Conservation (phyloP, 2,329 filamentous ascomycete genomes). For the Dactylonectria estremocensis region DNA sequence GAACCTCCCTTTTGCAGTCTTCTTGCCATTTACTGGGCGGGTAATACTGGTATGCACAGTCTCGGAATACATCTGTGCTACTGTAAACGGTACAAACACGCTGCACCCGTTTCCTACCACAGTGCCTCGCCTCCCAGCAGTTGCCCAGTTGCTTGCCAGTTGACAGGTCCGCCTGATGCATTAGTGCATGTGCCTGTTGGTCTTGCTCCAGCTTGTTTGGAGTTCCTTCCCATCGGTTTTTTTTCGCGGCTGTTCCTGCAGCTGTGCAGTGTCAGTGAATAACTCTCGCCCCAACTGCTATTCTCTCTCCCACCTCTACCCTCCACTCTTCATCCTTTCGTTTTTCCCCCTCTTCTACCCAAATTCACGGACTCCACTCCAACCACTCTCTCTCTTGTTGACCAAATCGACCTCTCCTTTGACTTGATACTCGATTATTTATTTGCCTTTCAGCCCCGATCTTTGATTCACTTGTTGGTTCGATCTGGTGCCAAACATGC, state of each 20-base stretch:
- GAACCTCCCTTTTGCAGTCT: background rate
- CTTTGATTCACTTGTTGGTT: slow-evolving; percentile 17
- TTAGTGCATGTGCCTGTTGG: slow-evolving; percentile 36
- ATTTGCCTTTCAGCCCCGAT: slow-evolving; percentile 27
- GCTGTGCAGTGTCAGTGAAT: slow-evolving; percentile 45
- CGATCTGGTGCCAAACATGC: slow-evolving; percentile 46
- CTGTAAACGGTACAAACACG: slow-evolving; percentile 1
- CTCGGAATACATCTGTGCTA: slow-evolving; percentile 1
- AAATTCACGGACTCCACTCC: slow-evolving; percentile 35
- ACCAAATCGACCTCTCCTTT: slow-evolving; percentile 48
- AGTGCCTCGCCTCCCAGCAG: background rate
- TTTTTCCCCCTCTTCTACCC: slow-evolving; percentile 37
- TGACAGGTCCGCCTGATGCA: slow-evolving; percentile 27
- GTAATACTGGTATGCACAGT: background rate
- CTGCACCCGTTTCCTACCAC: too few relatives aligned
- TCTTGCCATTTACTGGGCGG: background rate
- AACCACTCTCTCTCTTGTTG: slow-evolving; percentile 49
- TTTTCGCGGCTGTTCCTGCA: slow-evolving; percentile 41
- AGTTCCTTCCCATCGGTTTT: slow-evolving; percentile 44
- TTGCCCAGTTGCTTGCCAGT: slow-evolving; percentile 28
- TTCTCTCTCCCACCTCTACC: slow-evolving; percentile 31
- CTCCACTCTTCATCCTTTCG: slow-evolving; percentile 27
- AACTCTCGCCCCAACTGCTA: slow-evolving; percentile 42
- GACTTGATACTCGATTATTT: slow-evolving; percentile 49
- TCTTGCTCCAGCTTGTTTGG: slow-evolving; percentile 32